Conservation (phyloP, 78 protist species). For the Protostelium mycophagum region DNA sequence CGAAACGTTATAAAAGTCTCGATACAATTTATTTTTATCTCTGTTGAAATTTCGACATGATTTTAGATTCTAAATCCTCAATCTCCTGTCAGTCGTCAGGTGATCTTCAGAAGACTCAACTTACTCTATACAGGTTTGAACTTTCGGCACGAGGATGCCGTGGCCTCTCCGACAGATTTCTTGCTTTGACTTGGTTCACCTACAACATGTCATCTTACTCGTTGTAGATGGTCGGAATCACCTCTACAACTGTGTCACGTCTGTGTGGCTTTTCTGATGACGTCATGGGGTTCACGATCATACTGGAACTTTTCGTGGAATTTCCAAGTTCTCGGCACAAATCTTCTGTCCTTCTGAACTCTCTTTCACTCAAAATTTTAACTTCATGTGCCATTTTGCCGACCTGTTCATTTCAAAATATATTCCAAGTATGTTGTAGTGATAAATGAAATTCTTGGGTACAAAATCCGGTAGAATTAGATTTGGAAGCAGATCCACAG, state of each 20-base stretch:
- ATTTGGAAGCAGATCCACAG: no score
- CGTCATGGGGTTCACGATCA: background rate
- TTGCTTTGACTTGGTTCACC: background rate
- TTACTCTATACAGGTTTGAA: background rate
- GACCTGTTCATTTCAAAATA: no score
- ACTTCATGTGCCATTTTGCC: background rate
- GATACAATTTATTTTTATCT: no score
- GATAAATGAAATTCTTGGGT: no score
- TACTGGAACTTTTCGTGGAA: background rate
- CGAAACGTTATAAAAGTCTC: no score
- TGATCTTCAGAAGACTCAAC: background rate
- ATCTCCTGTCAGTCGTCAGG: background rate
- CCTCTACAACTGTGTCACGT: background rate
- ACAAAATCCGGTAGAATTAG: no score
- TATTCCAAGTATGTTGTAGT: no score
- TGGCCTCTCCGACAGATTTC: no score
- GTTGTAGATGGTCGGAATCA: background rate
- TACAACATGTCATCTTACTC: background rate
- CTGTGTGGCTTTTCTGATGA: background rate
- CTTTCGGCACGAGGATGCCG: background rate
- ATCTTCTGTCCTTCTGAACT: background rate
- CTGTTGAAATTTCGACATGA: background rate
- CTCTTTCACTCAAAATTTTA: background rate
- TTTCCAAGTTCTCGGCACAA: background rate
- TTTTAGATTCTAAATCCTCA: background rate